Evolutionary conservation across 257 asterid species (phyloP), one percentile per base, ranked within the genome.

Genomic region (Verbascum thapsus): DNA sequence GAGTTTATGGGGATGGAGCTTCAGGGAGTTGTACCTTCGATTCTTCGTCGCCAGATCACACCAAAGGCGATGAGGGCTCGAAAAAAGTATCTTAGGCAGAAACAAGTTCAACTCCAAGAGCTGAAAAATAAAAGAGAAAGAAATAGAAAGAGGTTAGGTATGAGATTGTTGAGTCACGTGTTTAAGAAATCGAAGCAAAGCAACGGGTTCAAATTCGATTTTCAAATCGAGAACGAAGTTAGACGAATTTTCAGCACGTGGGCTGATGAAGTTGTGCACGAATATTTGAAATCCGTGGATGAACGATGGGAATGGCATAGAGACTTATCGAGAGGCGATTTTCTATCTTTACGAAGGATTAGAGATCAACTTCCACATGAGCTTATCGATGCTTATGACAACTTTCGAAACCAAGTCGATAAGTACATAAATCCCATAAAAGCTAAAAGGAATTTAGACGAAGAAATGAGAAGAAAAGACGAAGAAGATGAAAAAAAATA

Each of bases 1-100:
- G 86, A 75, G 3, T 92, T 92, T 73, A 66, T 87, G 78, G 97
- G 97, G 6, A 87, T 92, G 99, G 97, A 89, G 81, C 95, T 92
- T 80, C 95, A 67, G 80, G 96, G 97, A 0, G 97, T 87, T 43
- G 83, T 84, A 3, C 99, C 99, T 20, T 92, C 97, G 1, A 63
- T 87, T 54, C 70, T 92, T 63, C 83, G 86, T 58, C 87, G 91
- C 0, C 78, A 80, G 7, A 82, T 73, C 76, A 78, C 95, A 1
- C 90, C 85, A 58, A 92, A 92, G 75, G 99, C 97, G 5, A 87
- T 89, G 8, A 75, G 97, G 72, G 99, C 99, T 0, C 76, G 81
- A 11, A 87, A 88, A 38, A 89, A 92, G 86, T 81, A 89, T 77
- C 90, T 76, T 13, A 67, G 95, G 52, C 99, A 89, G 80, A 92